Conservation (phyloP, 2,329 filamentous ascomycete genomes). For the Ophiostoma novo-ulmi region DNA sequence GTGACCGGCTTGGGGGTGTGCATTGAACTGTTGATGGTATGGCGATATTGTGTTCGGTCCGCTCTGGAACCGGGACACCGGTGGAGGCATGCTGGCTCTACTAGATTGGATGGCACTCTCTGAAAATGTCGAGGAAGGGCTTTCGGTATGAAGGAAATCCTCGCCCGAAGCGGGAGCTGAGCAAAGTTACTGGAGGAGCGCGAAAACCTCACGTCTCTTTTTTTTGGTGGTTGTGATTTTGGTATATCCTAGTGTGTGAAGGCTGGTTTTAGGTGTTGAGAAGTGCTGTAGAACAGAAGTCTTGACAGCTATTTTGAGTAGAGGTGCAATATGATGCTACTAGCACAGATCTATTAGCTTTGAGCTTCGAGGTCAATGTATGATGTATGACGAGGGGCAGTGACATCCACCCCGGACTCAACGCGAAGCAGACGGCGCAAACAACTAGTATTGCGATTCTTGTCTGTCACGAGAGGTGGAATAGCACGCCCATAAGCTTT, state of each 20-base stretch:
- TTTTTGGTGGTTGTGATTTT: background rate
- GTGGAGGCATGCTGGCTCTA: constrained; percentile 36
- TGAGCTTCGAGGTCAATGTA: background rate
- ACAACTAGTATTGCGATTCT: background rate
- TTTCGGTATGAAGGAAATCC: background rate
- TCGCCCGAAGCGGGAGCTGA: background rate
- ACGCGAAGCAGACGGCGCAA: background rate
- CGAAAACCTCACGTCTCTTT: background rate
- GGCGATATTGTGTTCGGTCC: constrained; percentile 43
- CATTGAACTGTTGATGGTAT: constrained; percentile 51
- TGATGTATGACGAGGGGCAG: constrained; percentile 9
- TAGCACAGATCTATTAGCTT: background rate
- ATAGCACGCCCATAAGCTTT: background rate
- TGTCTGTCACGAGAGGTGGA: background rate
- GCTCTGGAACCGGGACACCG: constrained; percentile 42
- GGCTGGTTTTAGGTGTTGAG: background rate
- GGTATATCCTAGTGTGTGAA: background rate
- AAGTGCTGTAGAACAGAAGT: background rate
- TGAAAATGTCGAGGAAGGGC: background rate
- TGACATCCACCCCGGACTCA: background rate
- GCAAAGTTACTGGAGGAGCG: background rate
- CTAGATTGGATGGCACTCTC: background rate
- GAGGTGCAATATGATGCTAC: background rate
- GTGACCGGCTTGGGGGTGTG: constrained; percentile 46
- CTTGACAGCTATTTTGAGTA: too few relatives aligned